Base-by-base conservation (phyloP, 768 basidiomycete genomes). In the Serendipita sp. region DNA sequence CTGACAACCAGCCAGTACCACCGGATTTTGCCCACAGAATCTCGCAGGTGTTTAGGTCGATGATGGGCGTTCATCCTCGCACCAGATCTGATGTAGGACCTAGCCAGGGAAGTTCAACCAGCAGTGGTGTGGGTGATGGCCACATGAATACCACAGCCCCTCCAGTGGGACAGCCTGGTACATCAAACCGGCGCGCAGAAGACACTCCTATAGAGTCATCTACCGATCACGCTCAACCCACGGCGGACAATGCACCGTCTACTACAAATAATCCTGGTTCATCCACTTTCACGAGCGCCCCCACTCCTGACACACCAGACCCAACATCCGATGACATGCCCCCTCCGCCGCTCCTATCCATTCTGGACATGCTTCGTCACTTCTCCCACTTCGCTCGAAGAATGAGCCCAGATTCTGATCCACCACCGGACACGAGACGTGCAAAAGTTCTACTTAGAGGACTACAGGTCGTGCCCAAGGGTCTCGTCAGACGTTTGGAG, bases 401-500 rank as follows among this genome's bases (percentile, higher is more conserved):
- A 45, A 44, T 52, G 30, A 52, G 69, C 73, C 41, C 47, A 16
- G 76, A 75, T 2, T 74, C 77, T 18, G 72, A 76, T 67, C 74
- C 75, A 32, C 86, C 88, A 66, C 66, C 66, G 2, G 84, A 87
- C 68, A 85, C 85, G 0, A 84, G 82, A 66, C 78, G 86, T 34
- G 88, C 87, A 1, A 81, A 79, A 72, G 78, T 75, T 66, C 77
- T 90, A 10, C 73, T 89, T 1, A 77, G 76, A 36, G 87, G 82
- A 1, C 72, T 90, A 2, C 86, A 88, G 56, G 79, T 77, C 44
- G 86, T 90, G 3, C 83, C 86, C 0, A 70, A 77, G 2, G 88
- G 88, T 3, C 74, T 90, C 3, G 80, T 89, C 13, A 77, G 81
- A 69, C 76, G 88, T 44, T 73, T 89, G 65, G 83, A 86, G 69